These are phyloP conservation scores for Aspergillus sp. DNA, from an alignment of 2,329 filamentous ascomycete genomes.

Conservation along the genomic window DNA sequence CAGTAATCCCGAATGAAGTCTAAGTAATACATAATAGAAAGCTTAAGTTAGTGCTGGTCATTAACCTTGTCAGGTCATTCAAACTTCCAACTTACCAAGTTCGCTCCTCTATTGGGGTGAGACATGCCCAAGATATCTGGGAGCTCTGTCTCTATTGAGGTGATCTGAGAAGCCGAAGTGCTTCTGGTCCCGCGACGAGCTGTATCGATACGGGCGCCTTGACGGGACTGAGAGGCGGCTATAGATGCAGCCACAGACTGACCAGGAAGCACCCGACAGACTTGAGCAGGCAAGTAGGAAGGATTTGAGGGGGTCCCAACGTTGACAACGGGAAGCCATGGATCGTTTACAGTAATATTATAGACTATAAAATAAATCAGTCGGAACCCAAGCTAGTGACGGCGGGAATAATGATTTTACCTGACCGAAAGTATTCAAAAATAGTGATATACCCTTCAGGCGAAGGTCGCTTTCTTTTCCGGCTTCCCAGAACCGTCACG, in stretches of 20 bases:
- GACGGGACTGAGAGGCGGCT: constrained; percentile 2
- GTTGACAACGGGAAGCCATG: constrained; percentile 62
- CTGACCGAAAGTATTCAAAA: constrained; percentile 21
- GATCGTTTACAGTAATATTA: constrained; percentile 32
- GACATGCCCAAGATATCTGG: not conserved
- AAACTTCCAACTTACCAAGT: not conserved
- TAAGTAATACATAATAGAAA: not conserved
- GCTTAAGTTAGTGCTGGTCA: not conserved
- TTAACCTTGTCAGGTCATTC: no score
- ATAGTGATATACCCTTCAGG: constrained; percentile 21
- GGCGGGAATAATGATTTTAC: constrained; percentile 11
- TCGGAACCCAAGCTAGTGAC: not conserved
- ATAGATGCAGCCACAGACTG: constrained; percentile 57
- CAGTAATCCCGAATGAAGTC: not conserved
- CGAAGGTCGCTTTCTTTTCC: not conserved
- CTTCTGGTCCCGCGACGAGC: not conserved
- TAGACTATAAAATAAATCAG: constrained; percentile 30
- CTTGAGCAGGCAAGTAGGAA: constrained; percentile 64
- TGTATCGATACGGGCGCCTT: not conserved
- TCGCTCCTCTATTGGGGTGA: not conserved
- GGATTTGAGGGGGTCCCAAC: constrained; percentile 59
- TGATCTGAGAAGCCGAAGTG: not conserved
- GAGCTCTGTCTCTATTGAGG: not conserved
- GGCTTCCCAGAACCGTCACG: no score
- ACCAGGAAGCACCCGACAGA: constrained; percentile 62